phyloP scores from a whole-genome alignment of 352 stramenopile species.

The Phytophthora macrochlamydospora region DNA sequence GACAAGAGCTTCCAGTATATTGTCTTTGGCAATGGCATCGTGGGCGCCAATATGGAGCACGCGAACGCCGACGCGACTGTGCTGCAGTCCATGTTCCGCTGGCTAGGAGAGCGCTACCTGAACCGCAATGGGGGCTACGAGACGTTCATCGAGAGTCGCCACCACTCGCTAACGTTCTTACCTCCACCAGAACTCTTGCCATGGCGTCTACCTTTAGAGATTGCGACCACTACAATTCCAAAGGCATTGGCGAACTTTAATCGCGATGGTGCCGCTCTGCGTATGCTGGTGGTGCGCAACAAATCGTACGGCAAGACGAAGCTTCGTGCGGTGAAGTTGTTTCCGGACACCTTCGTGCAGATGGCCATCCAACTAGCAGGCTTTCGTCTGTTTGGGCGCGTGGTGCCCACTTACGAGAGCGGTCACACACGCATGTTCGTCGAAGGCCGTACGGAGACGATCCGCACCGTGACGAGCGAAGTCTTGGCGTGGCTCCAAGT shows the following conservation, averaged over 20 bases:
- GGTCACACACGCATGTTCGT: constrained; percentile 93
- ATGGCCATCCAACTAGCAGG: constrained; percentile 93
- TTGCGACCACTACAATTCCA: constrained; percentile 42
- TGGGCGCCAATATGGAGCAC: constrained; percentile 93
- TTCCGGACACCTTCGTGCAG: constrained; percentile 95
- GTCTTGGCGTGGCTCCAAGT: constrained; percentile 82
- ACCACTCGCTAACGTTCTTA: constrained; percentile 58
- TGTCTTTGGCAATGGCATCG: constrained; percentile 92
- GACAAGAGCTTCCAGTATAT: constrained; percentile 97
- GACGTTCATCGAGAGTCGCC: constrained; percentile 67
- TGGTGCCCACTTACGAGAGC: constrained; percentile 95
- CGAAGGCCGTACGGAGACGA: constrained; percentile 92
- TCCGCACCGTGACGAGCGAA: constrained; percentile 77
- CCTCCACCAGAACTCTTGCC: constrained; percentile 59
- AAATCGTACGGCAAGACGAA: constrained; percentile 81
- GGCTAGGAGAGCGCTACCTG: constrained; percentile 66
- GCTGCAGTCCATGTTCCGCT: constrained; percentile 63
- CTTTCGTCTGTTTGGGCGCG: constrained; percentile 87
- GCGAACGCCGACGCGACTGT: constrained; percentile 95
- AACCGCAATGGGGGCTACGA: constrained; percentile 64
- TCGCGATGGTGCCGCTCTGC: constrained; percentile 68
- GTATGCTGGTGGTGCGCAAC: constrained; percentile 83
- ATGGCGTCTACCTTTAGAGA: constrained; percentile 51
- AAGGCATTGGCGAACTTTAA: constrained; percentile 69
- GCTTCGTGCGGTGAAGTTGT: constrained; percentile 82